Conservation (phyloP, 345 rosid genomes). For the Psidium guajava region DNA sequence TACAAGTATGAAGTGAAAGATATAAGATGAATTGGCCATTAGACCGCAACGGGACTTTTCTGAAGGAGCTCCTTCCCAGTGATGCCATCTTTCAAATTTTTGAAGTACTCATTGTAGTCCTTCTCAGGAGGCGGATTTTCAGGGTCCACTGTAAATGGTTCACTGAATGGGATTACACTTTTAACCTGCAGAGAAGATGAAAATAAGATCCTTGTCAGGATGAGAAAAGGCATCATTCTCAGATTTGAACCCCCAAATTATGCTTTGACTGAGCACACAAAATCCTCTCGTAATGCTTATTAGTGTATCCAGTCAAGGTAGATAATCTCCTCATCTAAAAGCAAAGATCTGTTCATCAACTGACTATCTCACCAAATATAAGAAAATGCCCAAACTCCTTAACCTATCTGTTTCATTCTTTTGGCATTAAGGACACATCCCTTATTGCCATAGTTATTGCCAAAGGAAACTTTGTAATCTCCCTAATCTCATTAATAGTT, state of each 20-base stretch:
- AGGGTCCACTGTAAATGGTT: constrained; percentile 78
- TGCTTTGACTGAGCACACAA: not conserved
- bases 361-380: not conserved
- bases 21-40: not conserved
- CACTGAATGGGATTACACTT: constrained; percentile 83
- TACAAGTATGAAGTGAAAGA: not conserved
- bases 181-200: constrained; percentile 45
- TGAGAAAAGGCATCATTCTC: not conserved
- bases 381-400: not conserved
- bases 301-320: not conserved
- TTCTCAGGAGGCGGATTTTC: constrained; percentile 83
- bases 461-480: not conserved
- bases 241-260: not conserved
- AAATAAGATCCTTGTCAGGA: not conserved
- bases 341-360: not conserved
- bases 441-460: not conserved
- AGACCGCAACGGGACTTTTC: constrained; percentile 45
- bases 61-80: constrained; percentile 73
- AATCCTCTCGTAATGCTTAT: not conserved
- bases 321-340: not conserved
- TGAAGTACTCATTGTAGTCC: constrained; percentile 65
- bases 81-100: constrained; percentile 61
- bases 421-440: not conserved
- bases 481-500: not conserved
- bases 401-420: not conserved